Evolutionary conservation across 257 asterid genomes (phyloP).

Genomic region (Nicotiana otophora): DNA sequence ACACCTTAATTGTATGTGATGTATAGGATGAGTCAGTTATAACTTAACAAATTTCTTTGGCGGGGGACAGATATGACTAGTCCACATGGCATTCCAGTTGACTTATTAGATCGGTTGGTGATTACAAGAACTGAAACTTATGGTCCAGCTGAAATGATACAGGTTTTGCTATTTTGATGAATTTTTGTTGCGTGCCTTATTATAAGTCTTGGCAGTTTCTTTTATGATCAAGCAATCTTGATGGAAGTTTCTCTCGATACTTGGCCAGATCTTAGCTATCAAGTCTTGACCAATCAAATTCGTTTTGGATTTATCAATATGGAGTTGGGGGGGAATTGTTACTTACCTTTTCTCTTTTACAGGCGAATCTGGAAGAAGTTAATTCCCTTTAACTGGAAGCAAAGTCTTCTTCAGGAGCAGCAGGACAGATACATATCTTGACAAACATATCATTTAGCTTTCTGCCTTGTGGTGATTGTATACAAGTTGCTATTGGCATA

Average conservation of each 20-base stretch:
- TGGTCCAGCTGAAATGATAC: slow-evolving; percentile 94
- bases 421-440: slow-evolving; percentile 75
- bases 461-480: too few species aligned
- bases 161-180: slow-evolving; percentile 34
- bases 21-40: background rate
- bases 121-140: slow-evolving; percentile 88
- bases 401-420: slow-evolving; percentile 83
- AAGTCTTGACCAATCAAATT: too few species aligned
- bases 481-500: too few species aligned
- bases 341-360: background rate
- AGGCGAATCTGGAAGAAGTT: slow-evolving; percentile 92
- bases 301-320: too few species aligned
- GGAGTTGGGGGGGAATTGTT: background rate
- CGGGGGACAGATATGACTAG: slow-evolving; percentile 94
- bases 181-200: background rate
- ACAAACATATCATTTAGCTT: too few species aligned
- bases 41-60: slow-evolving; percentile 9
- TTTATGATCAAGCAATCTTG: background rate
- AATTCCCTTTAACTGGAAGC: slow-evolving; percentile 69
- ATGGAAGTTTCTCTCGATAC: background rate
- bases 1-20: background rate
- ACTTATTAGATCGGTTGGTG: slow-evolving; percentile 73
- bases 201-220: background rate
- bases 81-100: slow-evolving; percentile 94
- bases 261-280: background rate